Base-by-base conservation (phyloP, 805 yeast species). In the Hanseniaspora clermontiae region DNA sequence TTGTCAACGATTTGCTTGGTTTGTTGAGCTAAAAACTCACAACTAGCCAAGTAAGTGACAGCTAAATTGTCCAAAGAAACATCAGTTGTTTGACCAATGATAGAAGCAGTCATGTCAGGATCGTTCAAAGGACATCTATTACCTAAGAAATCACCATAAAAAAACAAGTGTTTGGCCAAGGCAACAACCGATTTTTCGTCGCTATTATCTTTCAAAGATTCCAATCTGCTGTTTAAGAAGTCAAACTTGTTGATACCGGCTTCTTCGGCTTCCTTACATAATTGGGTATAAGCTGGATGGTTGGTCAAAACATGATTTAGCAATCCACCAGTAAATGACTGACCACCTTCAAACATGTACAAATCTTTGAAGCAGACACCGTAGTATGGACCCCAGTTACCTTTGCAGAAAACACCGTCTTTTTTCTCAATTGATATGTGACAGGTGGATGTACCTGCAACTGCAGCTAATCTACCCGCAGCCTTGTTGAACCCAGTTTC, bases 311-410 rank as follows among this genome's bases (percentile, higher is more conserved):
- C 91, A 68, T 87, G 95, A 1, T 93, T 91, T 60, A 93, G 76
- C 42, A 93, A 77, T 34, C 95, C 96, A 62, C 98, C 98, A 1
- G 98, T 93, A 67, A 96, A 86, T 15, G 95, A 84, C 70, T 93
- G 98, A n/a, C 98, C 98, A 66, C 98, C 98, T 71, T 93, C 98
- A 14, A 97, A 96, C 61, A 90, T 76, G 97, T 97, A 93, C 65
- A 75, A 83, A 6, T 82, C 88, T 32, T 85, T 84, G n/a, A 95
- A 85, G 74, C 91, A 77, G 5, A 87, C 95, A 69, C 90, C 96
- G 64, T 89, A 78, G 71, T 93, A 93, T 2, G 98, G 98, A 14
- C 98, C 98, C 98, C 98, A 93, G 37, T 93, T 96, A 59, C 98
- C 98, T 46, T 87, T 81, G 10, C 91, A 97, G 67, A 91, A 90